Conservation (phyloP, 2,329 filamentous ascomycete genomes). For the Phialophora tarda region DNA sequence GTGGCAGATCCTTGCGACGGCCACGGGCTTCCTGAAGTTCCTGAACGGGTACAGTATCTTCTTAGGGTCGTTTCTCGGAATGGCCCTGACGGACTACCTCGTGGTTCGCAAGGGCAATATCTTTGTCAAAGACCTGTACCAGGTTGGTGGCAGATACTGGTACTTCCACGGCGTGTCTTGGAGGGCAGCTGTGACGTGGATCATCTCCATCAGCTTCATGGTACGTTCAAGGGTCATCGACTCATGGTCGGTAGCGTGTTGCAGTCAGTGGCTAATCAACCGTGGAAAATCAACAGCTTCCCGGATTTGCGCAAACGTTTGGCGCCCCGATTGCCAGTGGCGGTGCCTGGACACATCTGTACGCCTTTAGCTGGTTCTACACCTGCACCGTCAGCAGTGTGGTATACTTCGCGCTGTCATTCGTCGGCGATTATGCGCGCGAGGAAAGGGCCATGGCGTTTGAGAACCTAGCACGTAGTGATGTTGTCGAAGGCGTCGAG, state of each 20-base stretch:
- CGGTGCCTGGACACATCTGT: conserved; percentile 24
- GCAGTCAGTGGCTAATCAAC: too few species aligned
- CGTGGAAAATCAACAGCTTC: conserved; percentile 9
- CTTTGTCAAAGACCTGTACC: conserved; percentile 33
- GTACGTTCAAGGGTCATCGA: too few species aligned
- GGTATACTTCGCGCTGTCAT: conserved; percentile 24
- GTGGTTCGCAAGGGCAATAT: conserved; percentile 33
- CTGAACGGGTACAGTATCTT: conserved; percentile 45
- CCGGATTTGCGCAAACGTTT: conserved; percentile 28
- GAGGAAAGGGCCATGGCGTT: conserved; percentile 27
- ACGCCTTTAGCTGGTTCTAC: conserved; percentile 27
- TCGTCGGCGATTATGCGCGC: conserved; percentile 19
- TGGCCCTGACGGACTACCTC: conserved; percentile 39
- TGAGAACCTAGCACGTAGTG: conserved; percentile 17
- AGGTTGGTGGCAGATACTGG: conserved; percentile 26
- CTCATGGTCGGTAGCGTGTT: too few species aligned
- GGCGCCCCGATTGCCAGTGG: conserved; percentile 10
- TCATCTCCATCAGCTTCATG: conserved; percentile 45
- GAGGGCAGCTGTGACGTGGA: conserved; percentile 60
- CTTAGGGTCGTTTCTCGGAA: conserved; percentile 37
- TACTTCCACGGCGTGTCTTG: conserved; percentile 56
- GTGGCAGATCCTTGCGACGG: conserved; percentile 54
- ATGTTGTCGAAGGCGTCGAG: conserved; percentile 14
- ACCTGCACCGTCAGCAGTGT: conserved; percentile 30
- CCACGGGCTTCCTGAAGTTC: conserved; percentile 49